A percentile compares a stretch with the other conserved stretches of the same genome.
Conservation (phyloP, 2,329 filamentous ascomycete species). For the Aspergillus aculeatinus region DNA sequence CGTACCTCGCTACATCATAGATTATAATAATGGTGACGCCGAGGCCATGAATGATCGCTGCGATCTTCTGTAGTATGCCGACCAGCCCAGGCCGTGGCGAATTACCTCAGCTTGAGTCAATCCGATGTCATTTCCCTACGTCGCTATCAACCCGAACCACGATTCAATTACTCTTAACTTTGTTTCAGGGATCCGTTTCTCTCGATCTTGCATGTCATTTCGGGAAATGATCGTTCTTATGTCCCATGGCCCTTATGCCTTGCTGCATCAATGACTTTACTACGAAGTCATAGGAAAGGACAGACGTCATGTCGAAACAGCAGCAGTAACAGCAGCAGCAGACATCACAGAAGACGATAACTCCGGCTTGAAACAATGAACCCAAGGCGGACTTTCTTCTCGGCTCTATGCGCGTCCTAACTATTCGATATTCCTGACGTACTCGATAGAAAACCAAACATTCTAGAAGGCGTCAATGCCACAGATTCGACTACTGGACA, state of each 20-base stretch:
- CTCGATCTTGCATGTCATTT: background rate
- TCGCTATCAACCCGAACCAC: background rate
- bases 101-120: conserved; percentile 4
- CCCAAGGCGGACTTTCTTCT: background rate
- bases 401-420: background rate
- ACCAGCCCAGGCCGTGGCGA: conserved; percentile 5
- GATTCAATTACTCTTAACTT: background rate
- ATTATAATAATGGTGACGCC: background rate
- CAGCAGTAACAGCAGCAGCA: background rate
- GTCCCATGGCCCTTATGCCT: background rate
- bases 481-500: background rate
- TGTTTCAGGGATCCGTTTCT: background rate
- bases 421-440: background rate
- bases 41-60: background rate
- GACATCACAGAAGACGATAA: background rate
- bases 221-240: background rate
- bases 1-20: background rate
- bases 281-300: background rate
- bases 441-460: background rate
- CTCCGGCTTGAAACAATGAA: background rate
- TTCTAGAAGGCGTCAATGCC: background rate
- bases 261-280: background rate
- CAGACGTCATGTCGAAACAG: background rate
- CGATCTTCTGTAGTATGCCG: background rate
- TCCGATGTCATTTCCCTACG: background rate